These are phyloP conservation scores for Xanthoceras sorbifolium DNA, from an alignment of 345 rosid genomes.

Conservation along the genomic window DNA sequence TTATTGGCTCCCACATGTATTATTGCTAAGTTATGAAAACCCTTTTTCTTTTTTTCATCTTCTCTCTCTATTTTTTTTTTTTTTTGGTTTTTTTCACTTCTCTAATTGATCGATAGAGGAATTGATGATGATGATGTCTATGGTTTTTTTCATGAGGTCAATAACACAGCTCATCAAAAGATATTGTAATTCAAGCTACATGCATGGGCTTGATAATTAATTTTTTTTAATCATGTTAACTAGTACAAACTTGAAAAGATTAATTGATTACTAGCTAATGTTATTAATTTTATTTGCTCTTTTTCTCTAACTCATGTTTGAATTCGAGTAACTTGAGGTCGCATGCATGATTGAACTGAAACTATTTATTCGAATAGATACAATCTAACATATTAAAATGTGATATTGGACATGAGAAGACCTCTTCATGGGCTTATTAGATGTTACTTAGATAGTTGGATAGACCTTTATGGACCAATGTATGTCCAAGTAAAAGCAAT, in stretches of 20 bases:
- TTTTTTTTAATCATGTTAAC: conserved; percentile 15
- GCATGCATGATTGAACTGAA: too few relatives aligned
- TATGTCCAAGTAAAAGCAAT: too few relatives aligned
- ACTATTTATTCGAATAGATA: too few relatives aligned
- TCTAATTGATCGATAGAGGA: conserved; percentile 32
- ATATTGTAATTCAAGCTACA: conserved; percentile 24
- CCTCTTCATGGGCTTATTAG: neutral
- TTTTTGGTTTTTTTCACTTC: neutral
- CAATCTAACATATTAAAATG: neutral
- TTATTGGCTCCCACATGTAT: conserved; percentile 19
- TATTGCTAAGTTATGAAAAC: conserved; percentile 34
- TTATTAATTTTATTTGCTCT: neutral
- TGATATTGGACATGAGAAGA: neutral
- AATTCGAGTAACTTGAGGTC: neutral
- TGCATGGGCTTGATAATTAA: conserved; percentile 21
- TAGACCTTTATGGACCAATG: neutral
- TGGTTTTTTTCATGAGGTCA: conserved; percentile 18
- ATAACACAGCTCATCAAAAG: conserved; percentile 31
- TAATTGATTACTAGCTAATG: neutral
- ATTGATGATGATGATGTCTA: conserved; percentile 21
- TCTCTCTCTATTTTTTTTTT: conserved; percentile 16
- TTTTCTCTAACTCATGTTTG: neutral
- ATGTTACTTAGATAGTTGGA: too few relatives aligned
- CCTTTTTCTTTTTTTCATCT: neutral
- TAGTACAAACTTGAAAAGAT: conserved; percentile 2